A percentile compares a stretch with the other conserved stretches of the same genome.
Evolutionary conservation across 2,329 filamentous ascomycete species (phyloP).

Genomic region (Colletotrichum trifolii): DNA sequence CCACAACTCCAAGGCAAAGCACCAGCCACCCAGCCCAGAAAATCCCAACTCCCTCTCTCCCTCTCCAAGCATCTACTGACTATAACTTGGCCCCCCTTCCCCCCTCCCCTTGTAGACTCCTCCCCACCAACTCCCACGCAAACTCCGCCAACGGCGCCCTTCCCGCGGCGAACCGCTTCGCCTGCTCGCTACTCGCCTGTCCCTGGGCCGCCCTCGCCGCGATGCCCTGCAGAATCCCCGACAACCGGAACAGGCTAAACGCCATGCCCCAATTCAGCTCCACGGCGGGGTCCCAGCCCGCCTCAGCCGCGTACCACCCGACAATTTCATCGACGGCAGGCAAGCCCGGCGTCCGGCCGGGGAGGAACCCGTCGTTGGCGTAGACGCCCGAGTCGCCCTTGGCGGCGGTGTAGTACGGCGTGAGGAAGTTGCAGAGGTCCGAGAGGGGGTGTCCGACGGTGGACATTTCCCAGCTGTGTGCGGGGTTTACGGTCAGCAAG

Average conservation of each 20-base stretch:
- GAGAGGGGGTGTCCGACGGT: conserved; percentile 96
- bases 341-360: conserved; percentile 73
- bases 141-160: conserved; percentile 79
- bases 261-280: conserved; percentile 71
- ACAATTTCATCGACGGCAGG: conserved; percentile 54
- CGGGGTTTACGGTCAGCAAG: not conserved
- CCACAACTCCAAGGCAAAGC: no score
- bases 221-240: conserved; percentile 84
- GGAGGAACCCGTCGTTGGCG: conserved; percentile 65
- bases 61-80: not conserved
- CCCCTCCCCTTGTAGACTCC: conserved; percentile 45
- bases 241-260: conserved; percentile 70
- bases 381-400: conserved; percentile 43
- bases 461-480: conserved; percentile 89
- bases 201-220: conserved; percentile 85
- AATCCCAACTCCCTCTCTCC: no score
- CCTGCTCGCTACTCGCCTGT: conserved; percentile 90
- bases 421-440: conserved; percentile 83
- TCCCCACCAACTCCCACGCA: conserved; percentile 77
- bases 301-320: conserved; percentile 56
- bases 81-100: conserved; percentile 44
- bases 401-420: conserved; percentile 52
- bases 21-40: no score
- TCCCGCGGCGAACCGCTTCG: conserved; percentile 75
- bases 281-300: conserved; percentile 75